These are phyloP conservation scores for Thermoascus crustaceus DNA, from an alignment of 2,329 filamentous ascomycete genomes.

Conservation along the genomic window DNA sequence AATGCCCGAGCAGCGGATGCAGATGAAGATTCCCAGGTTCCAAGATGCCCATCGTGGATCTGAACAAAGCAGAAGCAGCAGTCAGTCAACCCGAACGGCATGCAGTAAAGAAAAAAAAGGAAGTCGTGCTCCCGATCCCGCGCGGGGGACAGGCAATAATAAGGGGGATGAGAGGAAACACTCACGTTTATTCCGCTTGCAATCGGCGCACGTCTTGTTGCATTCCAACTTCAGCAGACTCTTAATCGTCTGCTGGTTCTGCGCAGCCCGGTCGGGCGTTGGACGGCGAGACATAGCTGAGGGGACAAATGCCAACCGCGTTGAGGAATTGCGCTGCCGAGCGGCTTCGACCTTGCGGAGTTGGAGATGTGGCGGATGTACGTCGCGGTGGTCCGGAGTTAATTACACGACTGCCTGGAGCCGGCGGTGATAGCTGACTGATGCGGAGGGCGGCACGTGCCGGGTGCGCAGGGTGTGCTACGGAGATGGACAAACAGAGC, in stretches of 20 bases:
- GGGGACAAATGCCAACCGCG: conserved; percentile 4
- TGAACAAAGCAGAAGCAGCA: conserved; percentile 30
- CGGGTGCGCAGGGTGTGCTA: conserved; percentile 11
- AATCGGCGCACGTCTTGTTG: conserved; percentile 97
- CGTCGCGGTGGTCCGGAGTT: conserved; percentile 1
- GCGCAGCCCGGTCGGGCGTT: conserved; percentile 76
- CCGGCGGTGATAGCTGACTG: conserved; percentile 10
- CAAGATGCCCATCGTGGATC: conserved; percentile 98
- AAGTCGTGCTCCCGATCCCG: too few species aligned
- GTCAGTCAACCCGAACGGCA: conserved; percentile 1
- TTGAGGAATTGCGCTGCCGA: too few species aligned
- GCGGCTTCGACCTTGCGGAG: too few species aligned
- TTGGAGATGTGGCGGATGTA: conserved; percentile 14
- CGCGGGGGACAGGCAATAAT: too few species aligned
- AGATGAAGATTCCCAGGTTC: conserved; percentile 96
- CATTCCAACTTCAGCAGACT: conserved; percentile 85
- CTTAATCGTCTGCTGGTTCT: conserved; percentile 92
- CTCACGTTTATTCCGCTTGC: conserved; percentile 96
- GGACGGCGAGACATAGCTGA: conserved; percentile 41
- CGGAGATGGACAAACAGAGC: too few species aligned
- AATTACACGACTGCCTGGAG: conserved; percentile 16
- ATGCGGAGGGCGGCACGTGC: conserved; percentile 17
- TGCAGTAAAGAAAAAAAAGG: background rate
- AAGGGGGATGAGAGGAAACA: conserved; percentile 14
- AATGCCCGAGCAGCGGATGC: conserved; percentile 96